phyloP scores from a whole-genome alignment of 306 rosid genomes.

The Lathyrus tuberosus region DNA sequence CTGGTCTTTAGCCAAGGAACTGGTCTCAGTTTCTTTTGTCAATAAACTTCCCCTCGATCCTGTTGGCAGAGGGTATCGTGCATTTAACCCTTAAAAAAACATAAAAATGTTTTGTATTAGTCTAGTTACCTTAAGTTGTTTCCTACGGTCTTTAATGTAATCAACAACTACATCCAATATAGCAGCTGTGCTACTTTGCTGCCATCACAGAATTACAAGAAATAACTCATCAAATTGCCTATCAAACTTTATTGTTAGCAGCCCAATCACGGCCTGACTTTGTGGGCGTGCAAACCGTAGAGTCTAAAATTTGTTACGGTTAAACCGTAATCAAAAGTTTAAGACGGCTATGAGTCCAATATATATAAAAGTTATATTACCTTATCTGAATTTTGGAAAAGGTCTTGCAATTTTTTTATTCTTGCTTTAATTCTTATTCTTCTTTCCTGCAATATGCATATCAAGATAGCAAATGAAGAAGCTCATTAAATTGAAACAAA shows the following conservation, averaged over 20 bases:
- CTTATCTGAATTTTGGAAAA: constrained; percentile 87
- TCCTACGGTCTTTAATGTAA: constrained; percentile 73
- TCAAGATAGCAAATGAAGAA: constrained; percentile 12
- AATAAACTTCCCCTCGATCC: too few relatives aligned
- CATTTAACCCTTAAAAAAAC: too few relatives aligned
- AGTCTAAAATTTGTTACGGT: too few relatives aligned
- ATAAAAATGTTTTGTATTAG: neutral
- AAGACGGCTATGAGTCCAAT: too few relatives aligned
- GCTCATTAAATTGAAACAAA: neutral
- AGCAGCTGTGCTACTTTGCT: constrained; percentile 89
- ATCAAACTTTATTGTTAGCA: too few relatives aligned
- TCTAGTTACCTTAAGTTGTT: constrained; percentile 71
- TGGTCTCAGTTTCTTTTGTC: too few relatives aligned
- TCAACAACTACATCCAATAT: constrained; percentile 79
- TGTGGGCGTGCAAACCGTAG: too few relatives aligned
- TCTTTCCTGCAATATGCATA: constrained; percentile 62
- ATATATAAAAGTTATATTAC: constrained; percentile 36
- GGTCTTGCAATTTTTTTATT: constrained; percentile 77
- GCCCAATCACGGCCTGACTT: too few relatives aligned
- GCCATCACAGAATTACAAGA: constrained; percentile 34
- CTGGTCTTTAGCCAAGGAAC: too few relatives aligned
- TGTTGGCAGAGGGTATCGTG: too few relatives aligned
- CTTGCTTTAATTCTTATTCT: constrained; percentile 80
- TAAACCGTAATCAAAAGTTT: too few relatives aligned
- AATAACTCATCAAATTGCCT: constrained; percentile 7